Percentiles rank a stretch among this genome's conserved stretches.
Conservation (phyloP, 495 filamentous ascomycete species). For the Trichoderma parareesei region DNA sequence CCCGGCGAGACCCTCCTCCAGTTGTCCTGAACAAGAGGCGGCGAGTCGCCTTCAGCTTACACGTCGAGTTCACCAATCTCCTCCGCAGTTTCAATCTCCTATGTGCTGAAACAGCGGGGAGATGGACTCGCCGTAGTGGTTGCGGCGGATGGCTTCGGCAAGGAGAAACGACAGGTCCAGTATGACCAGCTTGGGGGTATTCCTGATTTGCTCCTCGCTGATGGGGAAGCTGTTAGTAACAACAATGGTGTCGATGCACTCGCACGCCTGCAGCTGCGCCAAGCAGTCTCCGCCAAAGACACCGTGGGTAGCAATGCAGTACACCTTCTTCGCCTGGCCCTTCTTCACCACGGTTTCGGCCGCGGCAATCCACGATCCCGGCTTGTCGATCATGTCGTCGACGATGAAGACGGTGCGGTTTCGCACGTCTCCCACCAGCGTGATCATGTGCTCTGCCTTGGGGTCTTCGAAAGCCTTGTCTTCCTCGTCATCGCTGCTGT, state of each 20-base stretch:
- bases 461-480: conserved; percentile 65
- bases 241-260: conserved; percentile 86
- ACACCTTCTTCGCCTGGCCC: conserved; percentile 85
- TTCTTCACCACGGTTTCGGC: conserved; percentile 94
- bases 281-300: conserved; percentile 86
- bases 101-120: conserved; percentile 74
- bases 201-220: conserved; percentile 55
- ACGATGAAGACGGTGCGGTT: conserved; percentile 84
- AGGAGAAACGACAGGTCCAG: conserved; percentile 83
- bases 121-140: conserved; percentile 87
- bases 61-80: not conserved
- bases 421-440: conserved; percentile 86
- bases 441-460: conserved; percentile 86
- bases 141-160: conserved; percentile 86
- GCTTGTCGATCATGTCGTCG: conserved; percentile 98
- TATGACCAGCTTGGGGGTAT: conserved; percentile 75
- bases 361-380: conserved; percentile 95
- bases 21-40: conserved; percentile 13
- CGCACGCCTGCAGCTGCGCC: conserved; percentile 81
- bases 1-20: conserved; percentile 9
- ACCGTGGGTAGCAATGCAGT: conserved; percentile 95
- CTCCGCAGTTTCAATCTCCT: conserved; percentile 37
- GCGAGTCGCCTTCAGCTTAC: conserved; percentile 20
- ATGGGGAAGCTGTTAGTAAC: conserved; percentile 98
- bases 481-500: conserved; percentile 79